Conservation (phyloP, 148 eudicot species). For the Silene latifolia region DNA sequence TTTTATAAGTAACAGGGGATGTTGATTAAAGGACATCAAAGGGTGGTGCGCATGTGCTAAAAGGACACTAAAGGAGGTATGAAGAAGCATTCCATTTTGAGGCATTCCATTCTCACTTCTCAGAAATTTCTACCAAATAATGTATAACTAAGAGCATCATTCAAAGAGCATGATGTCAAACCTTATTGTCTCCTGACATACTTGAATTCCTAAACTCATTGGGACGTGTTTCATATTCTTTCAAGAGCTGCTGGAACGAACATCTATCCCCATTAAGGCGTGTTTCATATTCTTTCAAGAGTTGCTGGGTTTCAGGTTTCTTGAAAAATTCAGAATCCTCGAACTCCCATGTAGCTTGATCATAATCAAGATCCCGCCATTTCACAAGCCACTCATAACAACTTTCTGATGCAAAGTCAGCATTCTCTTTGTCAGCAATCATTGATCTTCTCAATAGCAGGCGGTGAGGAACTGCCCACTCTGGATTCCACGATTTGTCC, state of each 20-base stretch:
- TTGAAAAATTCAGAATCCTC: conserved; percentile 43
- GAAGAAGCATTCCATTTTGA: neutral
- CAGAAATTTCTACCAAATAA: neutral
- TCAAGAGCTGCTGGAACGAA: conserved; percentile 28
- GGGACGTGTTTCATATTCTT: conserved; percentile 40
- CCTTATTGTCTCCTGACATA: conserved; percentile 20
- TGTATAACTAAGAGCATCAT: neutral
- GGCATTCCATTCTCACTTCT: neutral
- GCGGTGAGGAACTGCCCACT: conserved; percentile 69
- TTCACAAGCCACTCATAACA: conserved; percentile 73
- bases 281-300: conserved; percentile 37
- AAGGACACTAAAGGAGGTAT: neutral
- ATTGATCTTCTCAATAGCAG: conserved; percentile 54
- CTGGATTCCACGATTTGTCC: conserved; percentile 53
- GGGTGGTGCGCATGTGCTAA: neutral
- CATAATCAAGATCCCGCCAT: conserved; percentile 72
- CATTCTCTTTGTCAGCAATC: conserved; percentile 26
- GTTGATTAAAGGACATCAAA: neutral
- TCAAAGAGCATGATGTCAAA: conserved; percentile 3
- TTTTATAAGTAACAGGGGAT: neutral
- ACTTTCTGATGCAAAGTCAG: conserved; percentile 23
- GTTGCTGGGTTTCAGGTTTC: conserved; percentile 39
- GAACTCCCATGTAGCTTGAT: conserved; percentile 69
- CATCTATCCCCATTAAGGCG: conserved; percentile 36
- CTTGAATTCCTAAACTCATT: conserved; percentile 25